Conservation (phyloP, 768 basidiomycete species). For the Daedalea quercina region DNA sequence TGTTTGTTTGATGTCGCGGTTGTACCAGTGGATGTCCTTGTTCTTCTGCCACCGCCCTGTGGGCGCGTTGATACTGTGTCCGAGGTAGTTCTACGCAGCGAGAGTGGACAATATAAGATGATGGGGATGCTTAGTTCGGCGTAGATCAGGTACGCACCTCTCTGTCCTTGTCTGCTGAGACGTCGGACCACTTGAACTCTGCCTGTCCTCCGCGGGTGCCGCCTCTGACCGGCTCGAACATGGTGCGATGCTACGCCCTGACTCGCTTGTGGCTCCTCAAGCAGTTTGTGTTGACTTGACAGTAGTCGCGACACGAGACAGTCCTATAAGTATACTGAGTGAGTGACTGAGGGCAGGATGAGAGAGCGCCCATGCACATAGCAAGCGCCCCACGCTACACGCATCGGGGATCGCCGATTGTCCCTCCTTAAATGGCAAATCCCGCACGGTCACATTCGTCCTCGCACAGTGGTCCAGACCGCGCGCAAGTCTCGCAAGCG, state of each 20-base stretch:
- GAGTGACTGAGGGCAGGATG: too few species aligned
- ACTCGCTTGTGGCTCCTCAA: too few species aligned
- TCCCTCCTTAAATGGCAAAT: too few species aligned
- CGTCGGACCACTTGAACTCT: constrained; percentile 89
- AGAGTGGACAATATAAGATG: not conserved
- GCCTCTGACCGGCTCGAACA: constrained; percentile 84
- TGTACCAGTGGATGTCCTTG: constrained; percentile 96
- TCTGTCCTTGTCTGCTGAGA: constrained; percentile 87
- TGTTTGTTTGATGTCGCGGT: constrained; percentile 43
- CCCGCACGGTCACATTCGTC: too few species aligned
- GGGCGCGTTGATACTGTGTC: constrained; percentile 91
- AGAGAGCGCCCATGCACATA: too few species aligned
- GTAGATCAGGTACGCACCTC: constrained; percentile 45
- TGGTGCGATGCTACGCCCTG: constrained; percentile 16
- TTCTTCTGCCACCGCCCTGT: constrained; percentile 97
- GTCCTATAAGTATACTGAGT: too few species aligned
- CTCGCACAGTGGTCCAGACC: too few species aligned
- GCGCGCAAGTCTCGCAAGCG: too few species aligned
- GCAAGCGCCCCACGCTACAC: too few species aligned
- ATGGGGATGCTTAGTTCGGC: not conserved
- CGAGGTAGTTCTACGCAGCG: constrained; percentile 80
- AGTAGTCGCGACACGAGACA: too few species aligned
- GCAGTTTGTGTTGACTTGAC: too few species aligned
- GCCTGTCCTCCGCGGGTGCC: constrained; percentile 91
- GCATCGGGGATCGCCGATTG: too few species aligned